Evolutionary conservation across 768 basidiomycete genomes (phyloP).

Genomic region (Mrakia frigida): DNA sequence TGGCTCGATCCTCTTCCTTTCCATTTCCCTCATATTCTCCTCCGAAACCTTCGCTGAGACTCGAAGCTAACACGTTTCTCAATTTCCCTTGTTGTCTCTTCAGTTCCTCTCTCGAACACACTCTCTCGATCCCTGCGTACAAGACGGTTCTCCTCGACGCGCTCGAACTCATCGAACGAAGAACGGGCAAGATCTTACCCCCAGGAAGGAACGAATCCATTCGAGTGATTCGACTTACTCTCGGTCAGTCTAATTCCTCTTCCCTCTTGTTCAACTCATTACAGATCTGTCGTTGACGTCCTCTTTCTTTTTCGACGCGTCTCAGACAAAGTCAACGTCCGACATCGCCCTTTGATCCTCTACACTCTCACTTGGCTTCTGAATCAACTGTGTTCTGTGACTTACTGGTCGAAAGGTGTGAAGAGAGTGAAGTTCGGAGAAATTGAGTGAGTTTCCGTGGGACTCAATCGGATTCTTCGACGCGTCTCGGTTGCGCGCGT

Average conservation of each 20-base stretch:
- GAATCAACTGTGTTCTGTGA: conserved; percentile 36
- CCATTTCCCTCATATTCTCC: conserved; percentile 45
- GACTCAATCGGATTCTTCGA: too few relatives aligned
- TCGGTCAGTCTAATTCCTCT: conserved; percentile 45
- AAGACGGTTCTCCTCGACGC: conserved; percentile 56
- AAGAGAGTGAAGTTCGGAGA: conserved; percentile 49
- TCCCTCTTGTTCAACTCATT: background rate
- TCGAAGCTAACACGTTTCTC: background rate
- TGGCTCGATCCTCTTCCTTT: too few relatives aligned
- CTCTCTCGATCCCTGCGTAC: conserved; percentile 38
- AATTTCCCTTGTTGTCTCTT: background rate
- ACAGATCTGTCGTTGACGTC: background rate
- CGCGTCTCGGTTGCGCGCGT: background rate
- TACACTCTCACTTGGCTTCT: conserved; percentile 41
- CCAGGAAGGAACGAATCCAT: conserved; percentile 38
- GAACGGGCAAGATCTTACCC: conserved; percentile 61
- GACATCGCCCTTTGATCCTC: conserved; percentile 59
- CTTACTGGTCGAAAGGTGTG: conserved; percentile 41
- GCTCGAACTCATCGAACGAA: conserved; percentile 61
- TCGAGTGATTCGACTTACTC: background rate
- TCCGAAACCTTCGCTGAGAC: background rate
- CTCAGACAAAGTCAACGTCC: conserved; percentile 62
- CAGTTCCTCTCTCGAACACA: conserved; percentile 8
- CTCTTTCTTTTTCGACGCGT: conserved; percentile 50
- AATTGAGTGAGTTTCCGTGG: conserved; percentile 53